Evolutionary conservation across 2,329 filamentous ascomycete genomes (phyloP).

Genomic region (Paecilomyces dactylethromorphus): DNA sequence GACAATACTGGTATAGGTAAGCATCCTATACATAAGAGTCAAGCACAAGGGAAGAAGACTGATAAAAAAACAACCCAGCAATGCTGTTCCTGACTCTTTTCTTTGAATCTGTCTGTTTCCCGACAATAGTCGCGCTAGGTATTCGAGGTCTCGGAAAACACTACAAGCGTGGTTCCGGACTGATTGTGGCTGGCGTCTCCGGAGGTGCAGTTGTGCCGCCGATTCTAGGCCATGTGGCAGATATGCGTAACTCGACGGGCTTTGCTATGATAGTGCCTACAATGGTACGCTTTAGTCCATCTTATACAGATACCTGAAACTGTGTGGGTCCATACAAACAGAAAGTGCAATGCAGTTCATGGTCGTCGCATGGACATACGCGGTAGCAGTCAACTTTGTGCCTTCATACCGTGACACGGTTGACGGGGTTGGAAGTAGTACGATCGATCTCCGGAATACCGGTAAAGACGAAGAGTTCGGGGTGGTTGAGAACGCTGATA

Average conservation of each 20-base stretch:
- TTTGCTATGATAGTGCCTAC: slow-evolving; percentile 62
- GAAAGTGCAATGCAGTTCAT: slow-evolving; percentile 40
- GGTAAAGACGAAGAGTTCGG: slow-evolving; percentile 20
- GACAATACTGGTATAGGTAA: slow-evolving; percentile 42
- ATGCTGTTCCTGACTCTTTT: slow-evolving; percentile 68
- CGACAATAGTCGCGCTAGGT: slow-evolving; percentile 71
- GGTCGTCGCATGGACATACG: slow-evolving; percentile 50
- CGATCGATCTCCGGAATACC: slow-evolving; percentile 33
- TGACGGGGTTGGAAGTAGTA: slow-evolving; percentile 47
- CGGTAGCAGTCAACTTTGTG: slow-evolving; percentile 59
- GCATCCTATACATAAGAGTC: not conserved
- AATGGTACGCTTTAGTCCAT: slow-evolving; percentile 36
- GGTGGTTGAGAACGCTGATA: slow-evolving; percentile 1
- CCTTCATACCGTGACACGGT: slow-evolving; percentile 57
- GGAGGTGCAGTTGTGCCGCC: slow-evolving; percentile 71
- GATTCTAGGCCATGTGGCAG: slow-evolving; percentile 61
- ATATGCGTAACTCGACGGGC: slow-evolving; percentile 54
- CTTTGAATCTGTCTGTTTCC: slow-evolving; percentile 77
- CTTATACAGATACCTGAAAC: slow-evolving; percentile 5
- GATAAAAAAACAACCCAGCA: slow-evolving; percentile 26
- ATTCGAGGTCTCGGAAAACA: slow-evolving; percentile 67
- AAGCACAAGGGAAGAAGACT: not conserved
- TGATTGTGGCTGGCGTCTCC: slow-evolving; percentile 39
- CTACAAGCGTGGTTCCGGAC: slow-evolving; percentile 59
- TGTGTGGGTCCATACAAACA: not conserved